phyloP scores from a whole-genome alignment of 805 yeast genomes.

The Wickerhamomyces bovis region DNA sequence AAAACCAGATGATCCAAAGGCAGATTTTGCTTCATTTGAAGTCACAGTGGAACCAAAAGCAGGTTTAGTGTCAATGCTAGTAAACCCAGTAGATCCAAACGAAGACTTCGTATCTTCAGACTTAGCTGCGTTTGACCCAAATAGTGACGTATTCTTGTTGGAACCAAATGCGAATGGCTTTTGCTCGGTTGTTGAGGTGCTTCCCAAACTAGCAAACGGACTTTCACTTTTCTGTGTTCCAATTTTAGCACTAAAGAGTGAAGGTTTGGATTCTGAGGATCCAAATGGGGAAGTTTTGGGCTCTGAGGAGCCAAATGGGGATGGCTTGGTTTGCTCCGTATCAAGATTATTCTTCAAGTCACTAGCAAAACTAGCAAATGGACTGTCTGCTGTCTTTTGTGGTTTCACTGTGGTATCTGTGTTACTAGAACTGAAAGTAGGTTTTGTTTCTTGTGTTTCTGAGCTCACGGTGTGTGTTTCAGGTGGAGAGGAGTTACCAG shows the following conservation, averaged over 20 bases:
- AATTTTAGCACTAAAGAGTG: neutral
- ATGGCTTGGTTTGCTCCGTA: neutral
- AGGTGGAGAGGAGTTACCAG: neutral
- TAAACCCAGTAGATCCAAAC: neutral
- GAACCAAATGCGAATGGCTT: neutral
- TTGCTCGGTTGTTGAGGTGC: neutral
- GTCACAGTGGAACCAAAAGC: slow-evolving; percentile 10
- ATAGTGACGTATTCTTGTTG: neutral
- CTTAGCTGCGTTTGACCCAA: neutral
- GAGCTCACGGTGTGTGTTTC: neutral
- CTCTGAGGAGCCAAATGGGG: neutral
- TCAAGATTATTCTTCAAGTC: neutral
- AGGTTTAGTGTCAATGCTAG: neutral
- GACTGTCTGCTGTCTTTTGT: neutral
- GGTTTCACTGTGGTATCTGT: too few species aligned
- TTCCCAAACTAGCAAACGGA: neutral
- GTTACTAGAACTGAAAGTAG: neutral
- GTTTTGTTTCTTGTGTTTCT: neutral
- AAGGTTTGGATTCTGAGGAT: neutral
- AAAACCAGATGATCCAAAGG: slow-evolving; percentile 23
- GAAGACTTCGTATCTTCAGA: neutral
- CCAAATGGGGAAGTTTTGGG: neutral
- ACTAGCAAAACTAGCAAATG: neutral
- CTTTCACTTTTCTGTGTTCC: too few species aligned
- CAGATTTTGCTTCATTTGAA: slow-evolving; percentile 8